These are phyloP conservation scores for Candida broadrunensis DNA, from an alignment of 805 yeast species.

Conservation along the genomic window DNA sequence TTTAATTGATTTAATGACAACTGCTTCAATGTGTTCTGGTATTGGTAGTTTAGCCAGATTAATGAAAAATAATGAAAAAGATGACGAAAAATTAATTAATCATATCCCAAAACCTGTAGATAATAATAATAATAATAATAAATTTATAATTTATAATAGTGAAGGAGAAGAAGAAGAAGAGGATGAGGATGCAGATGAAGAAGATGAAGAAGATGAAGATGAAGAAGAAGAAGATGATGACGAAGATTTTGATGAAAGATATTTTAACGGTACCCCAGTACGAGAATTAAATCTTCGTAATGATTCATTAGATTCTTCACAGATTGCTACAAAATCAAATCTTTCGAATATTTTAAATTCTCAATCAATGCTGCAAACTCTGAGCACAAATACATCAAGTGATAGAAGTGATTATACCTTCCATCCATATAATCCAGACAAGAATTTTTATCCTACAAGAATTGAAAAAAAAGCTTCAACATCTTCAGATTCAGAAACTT, in stretches of 20 bases:
- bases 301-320: neutral
- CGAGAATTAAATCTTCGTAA: neutral
- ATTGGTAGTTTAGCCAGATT: conserved; percentile 11
- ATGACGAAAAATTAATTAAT: neutral
- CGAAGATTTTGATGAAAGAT: neutral
- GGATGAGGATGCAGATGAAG: conserved; percentile 4
- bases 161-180: conserved; percentile 6
- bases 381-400: neutral
- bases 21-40: conserved; percentile 29
- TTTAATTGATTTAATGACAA: conserved; percentile 25
- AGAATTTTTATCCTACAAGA: neutral
- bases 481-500: no score
- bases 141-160: neutral
- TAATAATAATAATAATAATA: neutral
- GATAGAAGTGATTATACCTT: neutral
- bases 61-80: neutral
- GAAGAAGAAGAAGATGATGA: conserved; percentile 2
- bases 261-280: neutral
- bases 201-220: conserved; percentile 5
- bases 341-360: neutral
- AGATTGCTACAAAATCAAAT: neutral
- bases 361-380: neutral
- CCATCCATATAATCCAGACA: neutral
- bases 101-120: neutral
- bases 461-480: neutral